phyloP scores from a whole-genome alignment of 2,329 filamentous ascomycete genomes.

The Cadophora gregata region DNA sequence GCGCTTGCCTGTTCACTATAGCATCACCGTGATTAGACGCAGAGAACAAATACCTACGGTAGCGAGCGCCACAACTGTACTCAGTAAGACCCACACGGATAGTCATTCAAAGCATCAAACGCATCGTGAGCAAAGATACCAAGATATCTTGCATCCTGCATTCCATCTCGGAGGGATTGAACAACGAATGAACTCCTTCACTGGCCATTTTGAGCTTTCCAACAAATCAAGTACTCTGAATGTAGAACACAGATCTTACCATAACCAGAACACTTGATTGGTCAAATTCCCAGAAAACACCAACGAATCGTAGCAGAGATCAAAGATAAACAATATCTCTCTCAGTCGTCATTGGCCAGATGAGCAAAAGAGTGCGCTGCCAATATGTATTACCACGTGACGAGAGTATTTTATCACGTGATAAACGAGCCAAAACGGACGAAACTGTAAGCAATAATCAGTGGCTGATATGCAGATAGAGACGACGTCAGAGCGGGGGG shows the following conservation, averaged over 20 bases:
- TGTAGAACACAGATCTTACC: background rate
- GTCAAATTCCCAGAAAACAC: background rate
- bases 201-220: background rate
- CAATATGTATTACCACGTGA: background rate
- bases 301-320: background rate
- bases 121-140: background rate
- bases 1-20: too few relatives aligned
- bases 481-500: too few relatives aligned
- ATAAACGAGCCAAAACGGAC: background rate
- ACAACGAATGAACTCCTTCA: background rate
- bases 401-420: background rate
- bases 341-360: background rate
- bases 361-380: background rate
- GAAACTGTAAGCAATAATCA: too few relatives aligned
- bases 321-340: background rate
- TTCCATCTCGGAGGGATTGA: background rate
- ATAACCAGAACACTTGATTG: background rate
- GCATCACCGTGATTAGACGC: too few relatives aligned
- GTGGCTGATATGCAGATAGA: too few relatives aligned
- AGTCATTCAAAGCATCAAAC: too few relatives aligned
- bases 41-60: too few relatives aligned
- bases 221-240: background rate
- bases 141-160: too few relatives aligned
- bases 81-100: too few relatives aligned
- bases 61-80: too few relatives aligned